Evolutionary conservation across 2,329 filamentous ascomycete genomes (phyloP), one percentile per base, ranked within the genome.

Genomic region (Clonostachys rhizophaga): DNA sequence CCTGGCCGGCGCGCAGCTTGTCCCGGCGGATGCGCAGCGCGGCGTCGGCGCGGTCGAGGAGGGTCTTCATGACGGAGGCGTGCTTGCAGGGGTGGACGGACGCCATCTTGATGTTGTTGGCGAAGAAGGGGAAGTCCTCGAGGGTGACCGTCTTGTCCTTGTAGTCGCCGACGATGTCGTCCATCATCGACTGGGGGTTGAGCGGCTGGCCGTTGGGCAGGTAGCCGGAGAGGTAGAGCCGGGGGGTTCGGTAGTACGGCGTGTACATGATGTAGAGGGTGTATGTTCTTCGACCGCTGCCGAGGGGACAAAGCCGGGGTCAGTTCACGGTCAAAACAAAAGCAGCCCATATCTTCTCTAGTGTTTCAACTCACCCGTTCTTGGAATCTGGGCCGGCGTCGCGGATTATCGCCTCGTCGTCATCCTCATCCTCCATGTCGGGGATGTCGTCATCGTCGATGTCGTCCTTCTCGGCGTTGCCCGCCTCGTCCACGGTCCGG

Each of bases 251-350:
- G 71, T 97, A 99, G 75, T 95, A 96, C 36, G 91, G 88, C 5
- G 91, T 89, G 72, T 99, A 99, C 70, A 91, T 94, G 61, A 99
- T 97, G 77, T 99, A 99, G 55, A 99, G 86, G 41, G 88, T 96
- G 68, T 99, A 99, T n/a, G 89, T 95, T 56, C 94, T 87, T 45
- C 89, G 80, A 46, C 88, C 85, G 48, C 89, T 95, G 54, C 16
- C 20, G 18, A 5, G 36, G 6, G 33, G 17, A 24, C 16, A 14
- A 17, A 12, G 10, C 24, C 24, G 24, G 20, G 24, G 24, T 30
- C 24, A 30, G 24, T 30, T 30, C 24, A 30, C 24, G 24, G 24
- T 30, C 24, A 30, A 30, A 30, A 20, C 8, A 24, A 3, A 2
- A 24, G 8, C 24, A 24, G 24, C 24, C 7, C 24, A 24, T 9